phyloP scores from a whole-genome alignment of 108 stramenopile genomes.

The Nitzschia palea region DNA sequence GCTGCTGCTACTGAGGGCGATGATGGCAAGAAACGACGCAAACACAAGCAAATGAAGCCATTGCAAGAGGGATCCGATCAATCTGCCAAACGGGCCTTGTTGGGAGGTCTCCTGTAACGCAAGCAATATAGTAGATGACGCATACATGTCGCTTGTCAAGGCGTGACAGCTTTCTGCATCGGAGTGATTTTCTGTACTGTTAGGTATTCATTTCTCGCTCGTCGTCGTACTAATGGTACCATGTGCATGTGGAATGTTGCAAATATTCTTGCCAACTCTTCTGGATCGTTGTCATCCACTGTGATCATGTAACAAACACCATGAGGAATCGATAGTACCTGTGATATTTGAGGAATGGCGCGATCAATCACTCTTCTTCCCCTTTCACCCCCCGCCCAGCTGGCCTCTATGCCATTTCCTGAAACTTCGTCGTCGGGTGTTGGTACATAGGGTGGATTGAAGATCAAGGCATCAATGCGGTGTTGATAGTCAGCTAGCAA shows the following conservation, averaged over 20 bases:
- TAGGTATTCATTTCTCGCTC: conserved; percentile 81
- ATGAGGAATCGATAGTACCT: conserved; percentile 49
- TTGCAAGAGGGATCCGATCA: conserved; percentile 41
- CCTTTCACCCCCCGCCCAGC: conserved; percentile 88
- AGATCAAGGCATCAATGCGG: conserved; percentile 74
- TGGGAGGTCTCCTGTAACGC: conserved; percentile 38
- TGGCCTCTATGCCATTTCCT: conserved; percentile 78
- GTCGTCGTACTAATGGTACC: conserved; percentile 65
- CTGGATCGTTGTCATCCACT: conserved; percentile 88
- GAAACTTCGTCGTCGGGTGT: conserved; percentile 86
- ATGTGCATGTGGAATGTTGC: conserved; percentile 36
- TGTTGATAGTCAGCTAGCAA: conserved; percentile 36
- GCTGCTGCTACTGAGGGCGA: conserved; percentile 5
- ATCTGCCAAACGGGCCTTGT: conserved; percentile 54
- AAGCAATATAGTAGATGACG: neutral
- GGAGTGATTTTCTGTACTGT: conserved; percentile 74
- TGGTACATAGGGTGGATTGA: conserved; percentile 95
- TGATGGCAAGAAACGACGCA: conserved; percentile 22
- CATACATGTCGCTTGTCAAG: neutral
- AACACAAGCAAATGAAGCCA: conserved; percentile 34
- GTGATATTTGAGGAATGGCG: conserved; percentile 76
- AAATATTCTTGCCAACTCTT: conserved; percentile 50
- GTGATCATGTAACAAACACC: conserved; percentile 85
- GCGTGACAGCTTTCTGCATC: no score
- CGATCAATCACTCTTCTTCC: conserved; percentile 85